These are phyloP conservation scores for Geotrichum reessii DNA, from an alignment of 1,139 yeast genomes.

Conservation along the genomic window DNA sequence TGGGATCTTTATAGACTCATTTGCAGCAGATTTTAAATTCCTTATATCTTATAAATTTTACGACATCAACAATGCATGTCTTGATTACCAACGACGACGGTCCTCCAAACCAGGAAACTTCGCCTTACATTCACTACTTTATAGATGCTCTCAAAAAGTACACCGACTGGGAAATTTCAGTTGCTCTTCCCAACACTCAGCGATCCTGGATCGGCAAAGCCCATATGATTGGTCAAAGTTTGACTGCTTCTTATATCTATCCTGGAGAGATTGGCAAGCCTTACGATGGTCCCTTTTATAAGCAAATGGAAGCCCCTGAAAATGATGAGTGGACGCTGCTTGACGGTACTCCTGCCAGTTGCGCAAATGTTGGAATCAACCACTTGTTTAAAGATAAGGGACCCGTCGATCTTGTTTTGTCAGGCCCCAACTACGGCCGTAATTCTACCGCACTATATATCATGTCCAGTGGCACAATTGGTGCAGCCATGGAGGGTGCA, in stretches of 20 bases:
- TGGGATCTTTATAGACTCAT: neutral
- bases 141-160: conserved; percentile 59
- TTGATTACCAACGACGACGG: conserved; percentile 88
- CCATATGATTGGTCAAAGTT: conserved; percentile 79
- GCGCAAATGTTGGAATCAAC: conserved; percentile 84
- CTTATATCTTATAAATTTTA: neutral
- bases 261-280: conserved; percentile 40
- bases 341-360: conserved; percentile 94
- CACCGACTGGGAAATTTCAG: conserved; percentile 81
- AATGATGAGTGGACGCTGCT: conserved; percentile 77
- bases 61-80: conserved; percentile 3
- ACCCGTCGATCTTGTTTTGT: conserved; percentile 76
- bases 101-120: conserved; percentile 71
- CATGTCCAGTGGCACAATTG: conserved; percentile 92
- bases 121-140: conserved; percentile 80
- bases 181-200: conserved; percentile 62
- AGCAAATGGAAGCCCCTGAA: conserved; percentile 32
- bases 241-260: conserved; percentile 57
- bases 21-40: neutral
- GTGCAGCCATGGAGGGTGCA: conserved; percentile 94
- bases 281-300: conserved; percentile 64
- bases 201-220: conserved; percentile 98
- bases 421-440: conserved; percentile 95
- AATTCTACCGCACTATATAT: conserved; percentile 88
- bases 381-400: conserved; percentile 53